These are phyloP conservation scores for Buddleja alternifolia DNA, from an alignment of 257 asterid genomes.

Conservation along the genomic window DNA sequence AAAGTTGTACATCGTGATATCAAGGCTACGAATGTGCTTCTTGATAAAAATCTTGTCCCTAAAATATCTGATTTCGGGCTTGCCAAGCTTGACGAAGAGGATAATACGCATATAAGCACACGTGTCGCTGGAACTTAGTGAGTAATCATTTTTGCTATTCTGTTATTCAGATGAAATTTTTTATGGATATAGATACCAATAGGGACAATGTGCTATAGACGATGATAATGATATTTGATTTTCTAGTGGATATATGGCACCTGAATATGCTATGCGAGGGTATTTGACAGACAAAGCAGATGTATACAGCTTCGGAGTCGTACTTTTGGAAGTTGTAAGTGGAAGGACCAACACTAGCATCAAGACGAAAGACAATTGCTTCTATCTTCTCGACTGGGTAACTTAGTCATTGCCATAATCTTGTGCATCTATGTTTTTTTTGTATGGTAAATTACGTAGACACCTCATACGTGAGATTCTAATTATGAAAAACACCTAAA, in stretches of 20 bases:
- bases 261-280: constrained; percentile 70
- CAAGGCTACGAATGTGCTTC: constrained; percentile 64
- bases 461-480: too few relatives aligned
- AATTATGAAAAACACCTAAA: too few relatives aligned
- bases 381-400: constrained; percentile 65
- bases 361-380: constrained; percentile 34
- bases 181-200: too few relatives aligned
- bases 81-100: constrained; percentile 65
- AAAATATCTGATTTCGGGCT: constrained; percentile 67
- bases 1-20: constrained; percentile 66
- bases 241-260: constrained; percentile 59
- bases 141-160: constrained; percentile 29
- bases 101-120: constrained; percentile 63
- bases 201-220: neutral
- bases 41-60: constrained; percentile 49
- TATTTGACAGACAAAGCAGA: constrained; percentile 66
- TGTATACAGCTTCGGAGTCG: constrained; percentile 63
- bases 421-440: neutral
- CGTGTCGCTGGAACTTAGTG: constrained; percentile 67
- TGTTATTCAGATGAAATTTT: too few relatives aligned
- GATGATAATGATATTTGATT: neutral
- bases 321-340: constrained; percentile 48
- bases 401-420: neutral
- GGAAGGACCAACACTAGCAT: constrained; percentile 52
- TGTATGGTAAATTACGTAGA: too few relatives aligned